phyloP scores from a whole-genome alignment of 805 yeast genomes.

The Jamesozyma hellenica region DNA sequence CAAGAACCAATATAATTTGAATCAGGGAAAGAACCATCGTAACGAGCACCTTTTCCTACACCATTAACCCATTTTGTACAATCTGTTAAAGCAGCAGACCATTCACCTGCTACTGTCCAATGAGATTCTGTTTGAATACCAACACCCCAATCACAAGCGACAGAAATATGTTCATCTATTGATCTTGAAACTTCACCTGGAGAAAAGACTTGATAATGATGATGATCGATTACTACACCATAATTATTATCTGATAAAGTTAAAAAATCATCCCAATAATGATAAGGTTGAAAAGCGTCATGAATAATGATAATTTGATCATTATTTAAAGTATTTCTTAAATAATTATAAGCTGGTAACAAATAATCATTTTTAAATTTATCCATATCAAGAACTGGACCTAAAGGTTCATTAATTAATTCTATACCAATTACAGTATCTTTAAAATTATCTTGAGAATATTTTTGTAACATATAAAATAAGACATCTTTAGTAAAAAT shows the following conservation, averaged over 20 bases:
- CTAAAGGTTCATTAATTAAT: constrained; percentile 83
- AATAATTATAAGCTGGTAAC: constrained; percentile 49
- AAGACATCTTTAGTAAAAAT: constrained; percentile 48
- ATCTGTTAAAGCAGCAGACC: constrained; percentile 87
- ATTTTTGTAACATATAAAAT: constrained; percentile 45
- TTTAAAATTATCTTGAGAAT: constrained; percentile 48
- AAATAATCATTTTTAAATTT: constrained; percentile 47
- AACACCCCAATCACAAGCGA: constrained; percentile 44
- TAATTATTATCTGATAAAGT: constrained; percentile 35
- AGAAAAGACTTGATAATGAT: constrained; percentile 80
- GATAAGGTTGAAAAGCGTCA: constrained; percentile 62
- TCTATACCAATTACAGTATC: constrained; percentile 80
- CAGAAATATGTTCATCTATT: constrained; percentile 51
- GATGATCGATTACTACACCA: constrained; percentile 78
- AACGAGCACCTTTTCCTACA: constrained; percentile 73
- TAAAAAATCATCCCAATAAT: constrained; percentile 56
- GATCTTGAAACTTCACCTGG: constrained; percentile 46
- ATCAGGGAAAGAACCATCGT: constrained; percentile 49
- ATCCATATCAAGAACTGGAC: constrained; percentile 51
- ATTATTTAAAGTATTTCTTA: constrained; percentile 44
- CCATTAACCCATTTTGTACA: constrained; percentile 87
- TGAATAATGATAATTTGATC: constrained; percentile 58
- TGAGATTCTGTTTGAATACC: constrained; percentile 43
- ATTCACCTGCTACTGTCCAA: constrained; percentile 79
- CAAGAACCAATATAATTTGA: constrained; percentile 49